Conservation (phyloP, 1,284 basidiomycete genomes). For the Rhodotorula sp. region DNA sequence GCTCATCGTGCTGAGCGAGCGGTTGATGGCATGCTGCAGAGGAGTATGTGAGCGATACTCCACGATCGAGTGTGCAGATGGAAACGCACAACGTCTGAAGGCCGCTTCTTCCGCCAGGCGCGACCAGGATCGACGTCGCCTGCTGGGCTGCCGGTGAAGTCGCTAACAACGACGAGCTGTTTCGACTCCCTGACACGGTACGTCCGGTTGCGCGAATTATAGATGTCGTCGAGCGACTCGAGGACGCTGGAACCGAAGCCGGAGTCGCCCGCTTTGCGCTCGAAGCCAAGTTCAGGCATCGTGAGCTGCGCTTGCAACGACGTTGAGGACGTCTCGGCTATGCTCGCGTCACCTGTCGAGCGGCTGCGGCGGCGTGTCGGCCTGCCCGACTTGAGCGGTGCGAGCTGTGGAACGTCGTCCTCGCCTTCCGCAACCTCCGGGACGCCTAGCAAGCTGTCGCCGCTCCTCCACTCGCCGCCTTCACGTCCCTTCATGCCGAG, state of each 20-base stretch:
- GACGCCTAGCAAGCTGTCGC: slow-evolving; percentile 27
- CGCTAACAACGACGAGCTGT: slow-evolving; percentile 29
- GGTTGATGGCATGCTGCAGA: slow-evolving; percentile 32
- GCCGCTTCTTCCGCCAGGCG: slow-evolving; percentile 82
- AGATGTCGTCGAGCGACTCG: slow-evolving; percentile 37
- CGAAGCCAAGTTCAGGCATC: slow-evolving; percentile 36
- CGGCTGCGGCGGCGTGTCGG: slow-evolving; percentile 17
- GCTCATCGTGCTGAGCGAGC: slow-evolving; percentile 24
- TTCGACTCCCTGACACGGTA: slow-evolving; percentile 39
- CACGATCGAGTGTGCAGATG: not conserved
- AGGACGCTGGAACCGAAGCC: slow-evolving; percentile 22
- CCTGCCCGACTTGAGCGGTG: not conserved
- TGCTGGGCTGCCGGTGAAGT: slow-evolving; percentile 49
- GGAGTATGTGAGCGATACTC: not conserved
- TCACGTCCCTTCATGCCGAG: slow-evolving; percentile 14
- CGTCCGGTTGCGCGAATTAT: slow-evolving; percentile 36
- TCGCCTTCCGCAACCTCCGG: slow-evolving; percentile 8
- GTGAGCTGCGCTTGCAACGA: slow-evolving; percentile 21
- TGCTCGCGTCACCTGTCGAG: slow-evolving; percentile 30
- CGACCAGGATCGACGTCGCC: slow-evolving; percentile 77
- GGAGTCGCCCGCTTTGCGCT: slow-evolving; percentile 8
- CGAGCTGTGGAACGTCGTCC: slow-evolving; percentile 2
- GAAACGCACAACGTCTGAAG: slow-evolving; percentile 78
- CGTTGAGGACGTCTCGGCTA: slow-evolving; percentile 22
- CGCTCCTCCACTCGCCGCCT: slow-evolving; percentile 16